Evolutionary conservation across 805 yeast species (phyloP), one percentile per base, ranked within the genome.

Genomic region (Metschnikowia bowlesiae): DNA sequence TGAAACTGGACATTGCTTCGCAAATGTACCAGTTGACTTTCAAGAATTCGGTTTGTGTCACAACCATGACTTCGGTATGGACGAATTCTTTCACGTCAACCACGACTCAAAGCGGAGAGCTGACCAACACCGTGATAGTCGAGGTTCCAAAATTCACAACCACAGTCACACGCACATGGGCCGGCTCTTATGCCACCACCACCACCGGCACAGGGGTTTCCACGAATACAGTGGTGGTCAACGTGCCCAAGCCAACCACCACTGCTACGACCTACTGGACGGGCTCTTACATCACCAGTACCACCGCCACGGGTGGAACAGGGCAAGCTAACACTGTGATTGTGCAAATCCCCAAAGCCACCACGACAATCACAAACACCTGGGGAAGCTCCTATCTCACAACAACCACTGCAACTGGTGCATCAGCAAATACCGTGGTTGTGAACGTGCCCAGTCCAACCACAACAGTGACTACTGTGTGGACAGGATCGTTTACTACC

Each of bases 111-210:
- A 44, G 41, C 1, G 53, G 51, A 16, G 31, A 5, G 10, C 29
- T 34, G 18, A 63, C 65, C n/a, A 61, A 53, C 10, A 61, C 66
- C 5, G 62, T 61, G 11, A 51, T 49, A 4, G 53, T 60, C 7
- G 51, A 47, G 14, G 39, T 50, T 9, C 55, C 55, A 11, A 49
- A 43, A 2, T 49, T 47, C 11, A 43, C 46, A 22, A 14, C 34
- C 29, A 50, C 53, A 2, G 48, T 47, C n/a, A 50, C 53, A 1
- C 34, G 18, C 44, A 39, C 44, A 11, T 50, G 53, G 53, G 5
- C 46, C 14, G 32, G 13, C n/a, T 18, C 52, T 4, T 46, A 41
- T 14, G 33, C 33, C 16, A 35, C 47, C 44, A 29, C 52, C 53
- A 13, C 41, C 33, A 53, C 55, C 10, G 32, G 33, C 11, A 41